Conservation (phyloP, 2,329 filamentous ascomycete species). For the Alternaria sp. region DNA sequence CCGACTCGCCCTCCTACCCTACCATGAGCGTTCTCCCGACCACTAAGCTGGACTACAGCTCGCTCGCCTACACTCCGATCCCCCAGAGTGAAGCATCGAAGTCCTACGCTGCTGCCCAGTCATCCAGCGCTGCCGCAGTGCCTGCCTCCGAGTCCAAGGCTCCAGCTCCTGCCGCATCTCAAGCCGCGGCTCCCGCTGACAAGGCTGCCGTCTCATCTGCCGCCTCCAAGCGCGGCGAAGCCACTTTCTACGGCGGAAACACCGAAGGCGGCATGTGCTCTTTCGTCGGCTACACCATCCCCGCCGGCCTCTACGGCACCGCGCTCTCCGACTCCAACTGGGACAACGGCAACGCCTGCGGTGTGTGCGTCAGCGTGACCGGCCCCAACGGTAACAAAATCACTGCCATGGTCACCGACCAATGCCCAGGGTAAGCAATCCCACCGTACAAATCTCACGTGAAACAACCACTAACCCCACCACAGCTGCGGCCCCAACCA, state of each 20-base stretch:
- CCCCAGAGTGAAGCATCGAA: background rate
- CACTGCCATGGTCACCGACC: conserved; percentile 69
- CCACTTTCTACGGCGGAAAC: conserved; percentile 50
- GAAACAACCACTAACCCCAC: background rate
- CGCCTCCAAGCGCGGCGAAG: conserved; percentile 33
- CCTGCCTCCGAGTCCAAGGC: conserved; percentile 3
- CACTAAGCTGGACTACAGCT: background rate
- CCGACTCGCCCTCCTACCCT: conserved; percentile 6
- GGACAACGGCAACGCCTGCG: conserved; percentile 64
- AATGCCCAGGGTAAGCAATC: conserved; percentile 55
- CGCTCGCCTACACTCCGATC: background rate
- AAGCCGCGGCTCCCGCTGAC: background rate
- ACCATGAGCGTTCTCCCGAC: conserved; percentile 1
- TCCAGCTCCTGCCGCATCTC: background rate
- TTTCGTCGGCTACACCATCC: conserved; percentile 68
- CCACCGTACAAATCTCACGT: background rate
- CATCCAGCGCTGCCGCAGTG: background rate
- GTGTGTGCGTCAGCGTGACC: conserved; percentile 66
- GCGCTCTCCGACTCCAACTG: conserved; percentile 67
- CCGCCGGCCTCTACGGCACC: conserved; percentile 65
- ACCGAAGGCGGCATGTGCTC: conserved; percentile 67
- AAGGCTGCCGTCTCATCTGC: conserved; percentile 1
- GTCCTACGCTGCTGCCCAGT: background rate
- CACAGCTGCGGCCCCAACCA: conserved; percentile 58
- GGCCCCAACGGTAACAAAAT: conserved; percentile 64